A percentile compares a stretch with the other conserved stretches of the same genome.
phyloP scores from a whole-genome alignment of 768 basidiomycete genomes.

The Russula compacta region DNA sequence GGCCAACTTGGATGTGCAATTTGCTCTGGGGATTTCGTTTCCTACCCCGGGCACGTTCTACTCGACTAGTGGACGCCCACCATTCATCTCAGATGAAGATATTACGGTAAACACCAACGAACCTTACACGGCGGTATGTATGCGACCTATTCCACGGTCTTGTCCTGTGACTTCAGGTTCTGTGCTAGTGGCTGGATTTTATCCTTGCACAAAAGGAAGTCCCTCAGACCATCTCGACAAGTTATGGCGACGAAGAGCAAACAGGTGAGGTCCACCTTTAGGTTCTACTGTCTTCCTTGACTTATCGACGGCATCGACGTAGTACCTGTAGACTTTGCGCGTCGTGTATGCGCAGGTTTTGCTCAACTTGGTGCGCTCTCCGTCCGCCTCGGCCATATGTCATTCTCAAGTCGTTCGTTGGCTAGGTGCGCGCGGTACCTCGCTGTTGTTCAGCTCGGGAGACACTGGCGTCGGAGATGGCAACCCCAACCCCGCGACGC shows the following conservation, averaged over 20 bases:
- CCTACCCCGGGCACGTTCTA: constrained; percentile 53
- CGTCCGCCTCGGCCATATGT: neutral
- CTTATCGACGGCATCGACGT: neutral
- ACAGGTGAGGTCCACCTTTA: constrained; percentile 37
- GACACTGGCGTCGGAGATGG: constrained; percentile 67
- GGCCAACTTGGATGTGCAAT: constrained; percentile 61
- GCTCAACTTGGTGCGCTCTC: constrained; percentile 46
- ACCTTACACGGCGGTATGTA: constrained; percentile 37
- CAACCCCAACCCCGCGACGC: constrained; percentile 42
- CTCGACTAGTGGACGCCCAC: constrained; percentile 54
- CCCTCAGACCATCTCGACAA: constrained; percentile 59
- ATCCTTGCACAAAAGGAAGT: constrained; percentile 36
- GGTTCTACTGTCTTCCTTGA: constrained; percentile 31
- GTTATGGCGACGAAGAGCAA: constrained; percentile 67
- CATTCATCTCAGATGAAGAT: constrained; percentile 40
- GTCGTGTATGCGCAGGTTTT: constrained; percentile 48
- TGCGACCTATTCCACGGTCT: neutral
- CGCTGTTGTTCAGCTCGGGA: constrained; percentile 60
- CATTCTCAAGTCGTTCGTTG: neutral
- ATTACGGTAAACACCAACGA: constrained; percentile 40
- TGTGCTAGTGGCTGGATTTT: constrained; percentile 53
- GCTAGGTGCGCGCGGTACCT: constrained; percentile 54
- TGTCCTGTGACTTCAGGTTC: neutral
- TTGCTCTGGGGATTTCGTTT: constrained; percentile 53
- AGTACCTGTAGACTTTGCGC: constrained; percentile 53